phyloP scores from a whole-genome alignment of 2,329 filamentous ascomycete genomes.

The Stagonosporopsis rhizophila region DNA sequence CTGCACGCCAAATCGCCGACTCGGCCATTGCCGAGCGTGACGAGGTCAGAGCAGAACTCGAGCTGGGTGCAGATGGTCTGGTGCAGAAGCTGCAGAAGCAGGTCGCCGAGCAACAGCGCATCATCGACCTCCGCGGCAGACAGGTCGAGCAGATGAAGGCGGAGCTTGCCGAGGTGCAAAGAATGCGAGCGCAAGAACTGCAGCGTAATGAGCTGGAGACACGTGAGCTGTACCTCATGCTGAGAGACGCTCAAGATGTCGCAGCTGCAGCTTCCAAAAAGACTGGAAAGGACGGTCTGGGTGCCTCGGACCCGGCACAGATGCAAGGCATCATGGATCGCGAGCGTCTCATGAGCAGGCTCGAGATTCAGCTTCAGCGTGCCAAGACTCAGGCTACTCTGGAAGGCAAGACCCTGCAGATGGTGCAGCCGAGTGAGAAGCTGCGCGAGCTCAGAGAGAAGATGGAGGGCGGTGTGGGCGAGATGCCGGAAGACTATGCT shows the following conservation, averaged over 20 bases:
- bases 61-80: conserved; percentile 89
- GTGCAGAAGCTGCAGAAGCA: conserved; percentile 93
- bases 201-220: conserved; percentile 97
- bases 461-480: conserved; percentile 75
- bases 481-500: conserved; percentile 51
- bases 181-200: conserved; percentile 84
- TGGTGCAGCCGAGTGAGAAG: conserved; percentile 82
- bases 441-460: conserved; percentile 89
- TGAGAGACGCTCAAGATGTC: conserved; percentile 95
- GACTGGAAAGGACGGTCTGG: conserved; percentile 59
- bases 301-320: conserved; percentile 71
- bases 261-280: conserved; percentile 85
- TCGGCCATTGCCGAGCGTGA: conserved; percentile 95
- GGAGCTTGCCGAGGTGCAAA: conserved; percentile 85
- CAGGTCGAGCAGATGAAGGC: conserved; percentile 89
- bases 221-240: conserved; percentile 95
- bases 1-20: conserved; percentile 91
- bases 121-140: conserved; percentile 86
- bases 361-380: conserved; percentile 93
- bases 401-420: conserved; percentile 86
- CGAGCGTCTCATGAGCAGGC: conserved; percentile 87
- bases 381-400: conserved; percentile 98
- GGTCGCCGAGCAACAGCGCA: conserved; percentile 87
- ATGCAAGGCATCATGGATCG: conserved; percentile 95
- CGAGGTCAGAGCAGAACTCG: conserved; percentile 87